Base-by-base conservation (phyloP, 768 basidiomycete species). In the Pisolithus marmoratus region DNA sequence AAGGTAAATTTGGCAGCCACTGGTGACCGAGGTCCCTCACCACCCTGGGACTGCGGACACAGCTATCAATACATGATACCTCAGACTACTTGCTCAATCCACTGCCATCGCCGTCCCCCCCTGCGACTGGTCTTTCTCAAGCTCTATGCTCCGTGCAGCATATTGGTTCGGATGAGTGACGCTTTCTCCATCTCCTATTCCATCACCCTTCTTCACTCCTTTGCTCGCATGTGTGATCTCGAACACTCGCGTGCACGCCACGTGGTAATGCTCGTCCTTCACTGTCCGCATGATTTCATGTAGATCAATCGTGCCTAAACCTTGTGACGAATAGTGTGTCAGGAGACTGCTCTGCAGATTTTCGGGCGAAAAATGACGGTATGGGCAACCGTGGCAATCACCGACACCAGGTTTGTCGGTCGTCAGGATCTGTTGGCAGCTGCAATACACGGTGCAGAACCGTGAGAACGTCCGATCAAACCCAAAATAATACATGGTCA, bases 151-250 rank as follows among this genome's bases (percentile, higher is more conserved):
- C 60, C 71, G 75, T n/a, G 83, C 77, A 0, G 84, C 84, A 56
- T 90, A 90, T 59, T 92, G 87, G 66, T 99, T 99, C 9, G 96
- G 96, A 71, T 99, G 96, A 9, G 84, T 88, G 22, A 97, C 88
- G 54, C 82, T 88, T 62, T 96, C 94, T 1, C 90, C 88, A 4
- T 70, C 79, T 8, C 91, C 90, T 41, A 94, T 60, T 0, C 95
- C 96, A 14, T 96, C 91, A 2, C 94, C 94, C 66, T 90, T 94
- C 71, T 81, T 85, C 46, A 95, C 83, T 8, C 87, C 83, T 54
- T 67, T 72, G 19, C 67, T 66, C 22, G 75, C 71, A 66, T 98
- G 95, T 23, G 94, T 96, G 26, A 96, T 77, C 72, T 99, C 96
- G 68, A 93, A 99, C 20, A 98, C 92, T 22, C 94, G 80, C 8